A percentile compares a stretch with the other conserved stretches of the same genome.
These are phyloP conservation scores for Ceratocystis variospora DNA, from an alignment of 2,329 filamentous ascomycete species.

Conservation along the genomic window DNA sequence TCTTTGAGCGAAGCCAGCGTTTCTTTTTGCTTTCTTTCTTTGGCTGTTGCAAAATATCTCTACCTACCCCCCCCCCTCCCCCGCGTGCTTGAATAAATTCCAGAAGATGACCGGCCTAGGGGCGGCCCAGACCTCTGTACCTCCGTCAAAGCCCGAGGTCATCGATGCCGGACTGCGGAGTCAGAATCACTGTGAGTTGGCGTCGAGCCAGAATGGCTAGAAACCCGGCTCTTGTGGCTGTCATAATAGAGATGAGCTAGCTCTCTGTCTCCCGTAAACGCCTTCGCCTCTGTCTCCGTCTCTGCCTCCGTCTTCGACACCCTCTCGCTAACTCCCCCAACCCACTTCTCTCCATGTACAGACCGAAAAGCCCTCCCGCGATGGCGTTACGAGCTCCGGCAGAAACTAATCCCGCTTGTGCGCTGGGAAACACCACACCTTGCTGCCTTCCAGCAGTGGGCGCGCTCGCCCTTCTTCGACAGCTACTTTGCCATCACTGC, in stretches of 20 bases:
- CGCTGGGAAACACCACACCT: slow-evolving; percentile 93
- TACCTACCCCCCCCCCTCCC: neutral
- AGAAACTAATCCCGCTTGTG: slow-evolving; percentile 69
- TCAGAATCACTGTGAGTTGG: slow-evolving; percentile 57
- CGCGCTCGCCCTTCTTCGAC: slow-evolving; percentile 75
- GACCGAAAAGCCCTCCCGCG: slow-evolving; percentile 68
- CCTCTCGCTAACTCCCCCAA: neutral
- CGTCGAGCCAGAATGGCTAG: neutral
- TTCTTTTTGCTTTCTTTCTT: neutral
- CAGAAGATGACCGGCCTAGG: slow-evolving; percentile 12
- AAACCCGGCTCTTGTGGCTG: too few species aligned
- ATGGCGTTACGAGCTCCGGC: slow-evolving; percentile 81
- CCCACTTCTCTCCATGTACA: slow-evolving; percentile 28
- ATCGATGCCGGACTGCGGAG: slow-evolving; percentile 66
- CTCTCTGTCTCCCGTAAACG: neutral
- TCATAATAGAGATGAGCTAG: too few species aligned
- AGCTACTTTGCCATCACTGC: slow-evolving; percentile 95
- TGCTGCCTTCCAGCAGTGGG: slow-evolving; percentile 64
- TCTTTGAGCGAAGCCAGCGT: neutral
- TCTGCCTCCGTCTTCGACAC: neutral
- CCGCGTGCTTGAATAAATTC: neutral
- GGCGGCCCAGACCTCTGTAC: slow-evolving; percentile 2
- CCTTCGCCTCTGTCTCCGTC: slow-evolving; percentile 5
- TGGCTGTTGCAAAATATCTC: neutral
- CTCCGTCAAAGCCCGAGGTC: slow-evolving; percentile 23